Percentiles rank a stretch among this genome's conserved stretches.
phyloP scores from a whole-genome alignment of 1,284 basidiomycete species.

The Wolfiporia cocos region DNA sequence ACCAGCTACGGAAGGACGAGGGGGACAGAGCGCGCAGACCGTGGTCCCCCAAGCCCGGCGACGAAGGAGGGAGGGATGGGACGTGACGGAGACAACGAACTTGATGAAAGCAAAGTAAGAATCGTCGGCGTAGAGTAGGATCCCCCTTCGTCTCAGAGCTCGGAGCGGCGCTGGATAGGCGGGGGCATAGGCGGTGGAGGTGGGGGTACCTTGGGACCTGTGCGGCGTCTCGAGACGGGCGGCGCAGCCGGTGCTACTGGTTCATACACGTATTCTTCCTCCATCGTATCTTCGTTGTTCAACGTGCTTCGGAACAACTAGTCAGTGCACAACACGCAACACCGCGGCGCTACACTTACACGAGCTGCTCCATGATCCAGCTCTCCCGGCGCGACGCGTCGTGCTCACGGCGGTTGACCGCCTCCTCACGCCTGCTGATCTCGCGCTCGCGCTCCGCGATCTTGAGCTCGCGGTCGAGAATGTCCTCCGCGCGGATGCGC shows the following conservation, averaged over 20 bases:
- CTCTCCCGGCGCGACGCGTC: slow-evolving; percentile 76
- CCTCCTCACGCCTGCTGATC: slow-evolving; percentile 75
- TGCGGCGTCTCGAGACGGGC: too few relatives aligned
- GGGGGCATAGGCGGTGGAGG: too few relatives aligned
- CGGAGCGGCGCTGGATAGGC: slow-evolving; percentile 73
- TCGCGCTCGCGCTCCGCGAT: slow-evolving; percentile 78
- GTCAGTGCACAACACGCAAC: slow-evolving; percentile 11
- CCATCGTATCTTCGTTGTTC: slow-evolving; percentile 63
- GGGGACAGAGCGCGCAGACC: slow-evolving; percentile 68
- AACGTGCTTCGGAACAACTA: slow-evolving; percentile 42
- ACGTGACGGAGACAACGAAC: slow-evolving; percentile 57
- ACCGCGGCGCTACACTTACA: slow-evolving; percentile 54
- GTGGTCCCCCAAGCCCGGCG: slow-evolving; percentile 82
- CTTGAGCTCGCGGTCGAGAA: slow-evolving; percentile 76
- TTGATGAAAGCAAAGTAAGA: slow-evolving; percentile 35
- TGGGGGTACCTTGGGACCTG: slow-evolving; percentile 83
- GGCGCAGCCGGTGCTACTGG: too few relatives aligned
- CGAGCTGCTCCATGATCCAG: slow-evolving; percentile 86
- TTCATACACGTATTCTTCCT: slow-evolving; percentile 78
- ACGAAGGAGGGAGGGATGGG: slow-evolving; percentile 61
- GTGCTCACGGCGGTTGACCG: slow-evolving; percentile 74
- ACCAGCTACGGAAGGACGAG: slow-evolving; percentile 53
- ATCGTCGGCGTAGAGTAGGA: slow-evolving; percentile 34
- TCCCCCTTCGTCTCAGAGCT: slow-evolving; percentile 89
- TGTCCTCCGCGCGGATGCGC: slow-evolving; percentile 64